Percentiles rank a stretch among this genome's conserved stretches.
These are phyloP conservation scores for Chrysoporthe deuterocubensis DNA, from an alignment of 2,329 filamentous ascomycete genomes.

Conservation along the genomic window DNA sequence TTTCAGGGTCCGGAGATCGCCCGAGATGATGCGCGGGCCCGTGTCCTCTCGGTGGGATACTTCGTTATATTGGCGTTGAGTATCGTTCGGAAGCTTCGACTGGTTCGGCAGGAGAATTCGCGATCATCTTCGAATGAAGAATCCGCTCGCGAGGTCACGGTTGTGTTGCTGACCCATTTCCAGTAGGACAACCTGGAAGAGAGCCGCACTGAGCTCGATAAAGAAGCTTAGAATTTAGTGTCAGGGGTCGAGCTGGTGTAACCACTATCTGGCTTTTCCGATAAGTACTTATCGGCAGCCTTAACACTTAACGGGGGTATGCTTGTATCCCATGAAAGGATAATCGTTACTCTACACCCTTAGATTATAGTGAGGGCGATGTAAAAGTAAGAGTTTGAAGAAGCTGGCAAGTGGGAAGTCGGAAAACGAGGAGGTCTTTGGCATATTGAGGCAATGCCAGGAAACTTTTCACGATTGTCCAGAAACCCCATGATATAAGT, in stretches of 20 bases:
- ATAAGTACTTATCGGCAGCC: slow-evolving; percentile 15
- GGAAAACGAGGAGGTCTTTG: too few relatives aligned
- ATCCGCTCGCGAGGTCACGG: slow-evolving; percentile 10
- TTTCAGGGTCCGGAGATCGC: neutral
- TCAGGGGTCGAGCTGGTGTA: neutral
- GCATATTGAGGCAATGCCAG: too few relatives aligned
- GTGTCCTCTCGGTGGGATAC: slow-evolving; percentile 11
- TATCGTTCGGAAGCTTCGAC: slow-evolving; percentile 5
- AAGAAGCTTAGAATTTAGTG: neutral
- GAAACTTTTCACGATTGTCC: too few relatives aligned
- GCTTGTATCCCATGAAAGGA: slow-evolving; percentile 4
- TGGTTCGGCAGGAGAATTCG: slow-evolving; percentile 3
- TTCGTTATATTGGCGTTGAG: slow-evolving; percentile 11
- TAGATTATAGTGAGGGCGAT: too few relatives aligned
- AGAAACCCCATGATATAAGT: too few relatives aligned
- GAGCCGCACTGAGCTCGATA: slow-evolving; percentile 12
- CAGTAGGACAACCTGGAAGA: slow-evolving; percentile 2
- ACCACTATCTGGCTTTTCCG: slow-evolving; percentile 18
- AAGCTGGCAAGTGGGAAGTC: too few relatives aligned
- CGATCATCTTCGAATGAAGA: slow-evolving; percentile 22
- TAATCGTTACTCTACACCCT: too few relatives aligned
- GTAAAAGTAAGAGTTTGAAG: too few relatives aligned
- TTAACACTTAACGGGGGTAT: neutral
- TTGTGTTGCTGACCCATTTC: slow-evolving; percentile 4
- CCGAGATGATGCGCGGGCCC: slow-evolving; percentile 11